Base-by-base conservation (phyloP, 2,329 filamentous ascomycete genomes). In the Epichloe brachyelytri region DNA sequence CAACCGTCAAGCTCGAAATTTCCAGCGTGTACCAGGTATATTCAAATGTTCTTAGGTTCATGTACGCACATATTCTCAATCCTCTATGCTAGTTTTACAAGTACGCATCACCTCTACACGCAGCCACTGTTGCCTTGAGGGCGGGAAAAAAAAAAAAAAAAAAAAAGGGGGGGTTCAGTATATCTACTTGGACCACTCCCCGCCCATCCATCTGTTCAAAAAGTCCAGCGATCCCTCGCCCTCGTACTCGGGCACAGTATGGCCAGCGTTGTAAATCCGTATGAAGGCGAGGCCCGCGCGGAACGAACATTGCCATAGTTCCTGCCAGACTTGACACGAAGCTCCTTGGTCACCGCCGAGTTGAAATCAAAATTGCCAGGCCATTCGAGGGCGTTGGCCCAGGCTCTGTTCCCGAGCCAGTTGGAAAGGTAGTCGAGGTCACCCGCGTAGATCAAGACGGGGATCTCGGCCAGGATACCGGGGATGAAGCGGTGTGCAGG, bases 201-300 rank as follows among this genome's bases (percentile, higher is more conserved):
- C 57, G 10, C 39, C 34, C 43, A 96, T 69, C 91, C 91, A 97
- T 71, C 90, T 82, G 79, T 95, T 96, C 67, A 94, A 80, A 74
- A 96, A 90, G 71, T 96, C 86, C 55, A 95, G 75, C 54, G 86
- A 88, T 36, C 85, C 79, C 70, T 86, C 86, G 15, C 91, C 90
- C 74, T 97, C 90, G 71, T 97, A 88, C 73, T 89, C 86, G 19
- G 91, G 91, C 43, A 95, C 89, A 89, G 96, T 97, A 77, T 97
- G 91, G 59, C 93, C 91, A 63, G 83, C 91, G 56, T 83, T 82
- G 68, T 86, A 93, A 58, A 97, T 77, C 63, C 83, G 85, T 74
- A 95, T 84, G 68, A 95, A 96, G 55, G 88, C 93, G 64, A 97
- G 88, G 79, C 96, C 60, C 88, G 87, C 59, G 83, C 82, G 55